A percentile compares a stretch with the other conserved stretches of the same genome.
Conservation (phyloP, 78 protist species). For the Dictyostelium firmibasis region DNA sequence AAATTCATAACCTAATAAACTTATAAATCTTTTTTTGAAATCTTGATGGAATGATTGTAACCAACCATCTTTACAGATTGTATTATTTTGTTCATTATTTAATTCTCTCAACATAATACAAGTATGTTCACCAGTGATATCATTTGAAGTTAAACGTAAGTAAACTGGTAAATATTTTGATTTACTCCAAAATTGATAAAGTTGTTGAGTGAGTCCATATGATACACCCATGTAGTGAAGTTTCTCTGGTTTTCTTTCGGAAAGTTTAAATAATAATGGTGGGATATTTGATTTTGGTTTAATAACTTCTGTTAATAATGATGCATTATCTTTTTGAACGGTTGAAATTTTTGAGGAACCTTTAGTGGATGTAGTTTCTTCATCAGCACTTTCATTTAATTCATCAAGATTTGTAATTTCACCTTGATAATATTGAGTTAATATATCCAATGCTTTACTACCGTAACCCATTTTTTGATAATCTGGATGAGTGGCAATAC, state of each 20-base stretch:
- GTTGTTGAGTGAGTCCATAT: conserved; percentile 91
- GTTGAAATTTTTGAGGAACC: not conserved
- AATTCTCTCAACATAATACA: conserved; percentile 92
- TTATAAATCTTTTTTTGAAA: conserved; percentile 31
- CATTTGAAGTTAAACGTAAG: conserved; percentile 94
- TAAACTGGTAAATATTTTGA: conserved; percentile 79
- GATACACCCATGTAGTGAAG: conserved; percentile 97
- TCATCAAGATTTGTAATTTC: conserved; percentile 21
- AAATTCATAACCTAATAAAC: conserved; percentile 45
- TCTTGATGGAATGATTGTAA: conserved; percentile 54
- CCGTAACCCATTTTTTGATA: conserved; percentile 97
- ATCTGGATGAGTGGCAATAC: conserved; percentile 98
- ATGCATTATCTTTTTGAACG: not conserved
- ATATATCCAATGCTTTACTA: conserved; percentile 89
- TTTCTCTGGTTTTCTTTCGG: conserved; percentile 86
- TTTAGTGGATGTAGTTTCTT: not conserved
- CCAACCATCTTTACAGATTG: conserved; percentile 44
- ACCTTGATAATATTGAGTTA: conserved; percentile 92
- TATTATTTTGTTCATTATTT: not conserved
- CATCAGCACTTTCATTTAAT: not conserved
- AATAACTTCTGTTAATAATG: conserved; percentile 37
- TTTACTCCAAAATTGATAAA: conserved; percentile 93
- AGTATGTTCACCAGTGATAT: conserved; percentile 98
- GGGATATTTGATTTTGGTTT: conserved; percentile 87
- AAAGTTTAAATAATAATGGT: conserved; percentile 87